Evolutionary conservation across 139 green algal species (phyloP).

Genomic region (Picochlorum sp.): DNA sequence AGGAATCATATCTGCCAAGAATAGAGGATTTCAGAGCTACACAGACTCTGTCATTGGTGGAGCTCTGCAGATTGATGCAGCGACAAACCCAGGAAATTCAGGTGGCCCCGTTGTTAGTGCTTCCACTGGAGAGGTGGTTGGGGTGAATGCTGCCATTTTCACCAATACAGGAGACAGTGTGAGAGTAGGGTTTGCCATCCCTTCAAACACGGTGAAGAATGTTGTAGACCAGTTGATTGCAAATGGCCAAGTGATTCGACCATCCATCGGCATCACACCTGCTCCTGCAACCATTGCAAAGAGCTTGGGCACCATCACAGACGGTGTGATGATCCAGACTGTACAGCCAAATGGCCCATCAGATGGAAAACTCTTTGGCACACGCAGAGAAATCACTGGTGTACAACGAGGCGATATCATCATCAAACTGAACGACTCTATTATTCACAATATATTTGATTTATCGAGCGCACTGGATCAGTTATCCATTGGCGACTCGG

Average conservation of each 20-base stretch:
- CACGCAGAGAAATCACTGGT: constrained; percentile 46
- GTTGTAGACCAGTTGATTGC: constrained; percentile 80
- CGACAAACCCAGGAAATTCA: constrained; percentile 49
- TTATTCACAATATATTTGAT: constrained; percentile 23
- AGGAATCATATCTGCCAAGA: constrained; percentile 42
- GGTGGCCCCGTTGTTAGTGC: constrained; percentile 66
- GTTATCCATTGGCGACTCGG: not conserved
- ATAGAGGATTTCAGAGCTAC: constrained; percentile 51
- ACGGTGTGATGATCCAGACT: constrained; percentile 50
- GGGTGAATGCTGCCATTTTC: constrained; percentile 76
- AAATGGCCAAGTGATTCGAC: constrained; percentile 9
- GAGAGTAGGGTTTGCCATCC: constrained; percentile 79
- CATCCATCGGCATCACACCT: constrained; percentile 2
- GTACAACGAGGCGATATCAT: constrained; percentile 59
- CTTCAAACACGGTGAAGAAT: constrained; percentile 48
- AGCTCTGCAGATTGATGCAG: constrained; percentile 72
- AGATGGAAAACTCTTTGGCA: constrained; percentile 56
- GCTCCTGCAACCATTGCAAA: constrained; percentile 44
- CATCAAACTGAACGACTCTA: constrained; percentile 13
- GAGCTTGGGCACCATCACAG: constrained; percentile 32
- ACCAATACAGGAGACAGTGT: constrained; percentile 54
- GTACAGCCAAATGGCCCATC: constrained; percentile 38
- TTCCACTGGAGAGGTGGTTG: constrained; percentile 29
- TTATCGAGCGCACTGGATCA: constrained; percentile 20
- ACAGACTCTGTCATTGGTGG: constrained; percentile 42